phyloP scores from a whole-genome alignment of 2,329 filamentous ascomycete species.

The Paecilomyces sp. region DNA sequence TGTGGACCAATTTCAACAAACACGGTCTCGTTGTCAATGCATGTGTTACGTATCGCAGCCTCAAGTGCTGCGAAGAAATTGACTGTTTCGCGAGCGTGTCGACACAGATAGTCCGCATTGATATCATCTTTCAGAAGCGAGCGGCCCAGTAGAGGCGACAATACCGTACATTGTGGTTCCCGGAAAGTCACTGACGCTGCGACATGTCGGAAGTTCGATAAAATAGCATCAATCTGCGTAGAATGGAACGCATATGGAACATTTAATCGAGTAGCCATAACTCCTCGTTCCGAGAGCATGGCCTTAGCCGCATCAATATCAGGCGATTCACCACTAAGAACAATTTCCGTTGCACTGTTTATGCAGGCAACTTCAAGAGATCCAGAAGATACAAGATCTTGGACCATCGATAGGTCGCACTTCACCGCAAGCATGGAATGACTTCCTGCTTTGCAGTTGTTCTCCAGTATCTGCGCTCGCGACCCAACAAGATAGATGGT shows the following conservation, averaged over 20 bases:
- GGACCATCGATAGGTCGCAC: slow-evolving; percentile 32
- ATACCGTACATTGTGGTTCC: background rate
- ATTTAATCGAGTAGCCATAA: slow-evolving; percentile 57
- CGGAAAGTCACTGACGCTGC: slow-evolving; percentile 28
- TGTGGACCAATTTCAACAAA: slow-evolving; percentile 11
- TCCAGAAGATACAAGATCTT: slow-evolving; percentile 39
- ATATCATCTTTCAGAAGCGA: background rate
- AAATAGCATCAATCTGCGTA: slow-evolving; percentile 56
- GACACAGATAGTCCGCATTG: background rate
- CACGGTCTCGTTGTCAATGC: slow-evolving; percentile 4
- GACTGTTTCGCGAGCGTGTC: background rate
- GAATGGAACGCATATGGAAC: slow-evolving; percentile 63
- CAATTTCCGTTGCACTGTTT: slow-evolving; percentile 68
- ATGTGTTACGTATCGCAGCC: background rate
- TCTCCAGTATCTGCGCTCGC: slow-evolving; percentile 58
- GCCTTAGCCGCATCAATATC: slow-evolving; percentile 51
- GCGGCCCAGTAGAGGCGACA: background rate
- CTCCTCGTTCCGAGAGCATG: slow-evolving; percentile 44
- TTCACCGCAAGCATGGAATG: slow-evolving; percentile 58
- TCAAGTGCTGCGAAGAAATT: slow-evolving; percentile 3
- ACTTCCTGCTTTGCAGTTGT: slow-evolving; percentile 59
- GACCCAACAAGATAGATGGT: slow-evolving; percentile 60
- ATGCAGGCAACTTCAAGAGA: slow-evolving; percentile 58
- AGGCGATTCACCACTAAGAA: slow-evolving; percentile 56
- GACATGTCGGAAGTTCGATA: slow-evolving; percentile 52